A percentile compares a stretch with the other conserved stretches of the same genome.
These are phyloP conservation scores for Botrytis medusae DNA, from an alignment of 2,329 filamentous ascomycete genomes.

Conservation along the genomic window DNA sequence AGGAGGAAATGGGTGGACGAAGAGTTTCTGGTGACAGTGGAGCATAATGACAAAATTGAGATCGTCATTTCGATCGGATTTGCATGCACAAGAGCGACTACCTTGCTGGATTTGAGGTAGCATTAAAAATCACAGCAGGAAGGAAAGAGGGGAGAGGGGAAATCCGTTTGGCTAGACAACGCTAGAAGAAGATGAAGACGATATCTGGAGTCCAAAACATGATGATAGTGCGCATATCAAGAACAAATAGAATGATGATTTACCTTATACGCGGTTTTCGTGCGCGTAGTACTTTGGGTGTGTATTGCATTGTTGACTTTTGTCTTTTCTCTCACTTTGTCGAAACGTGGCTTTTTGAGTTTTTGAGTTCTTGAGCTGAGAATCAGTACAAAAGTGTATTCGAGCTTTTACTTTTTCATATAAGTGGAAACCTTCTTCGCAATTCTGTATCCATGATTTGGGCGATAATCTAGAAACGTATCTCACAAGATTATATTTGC, in stretches of 20 bases:
- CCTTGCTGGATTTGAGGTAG: slow-evolving; percentile 6
- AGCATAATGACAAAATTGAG: slow-evolving; percentile 16
- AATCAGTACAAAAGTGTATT: not conserved
- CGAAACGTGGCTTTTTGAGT: not conserved
- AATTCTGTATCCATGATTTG: not conserved
- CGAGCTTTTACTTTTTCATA: not conserved
- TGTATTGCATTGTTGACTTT: not conserved
- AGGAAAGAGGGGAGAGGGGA: not conserved
- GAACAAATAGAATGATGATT: not conserved
- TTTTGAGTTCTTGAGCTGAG: not conserved
- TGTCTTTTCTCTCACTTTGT: not conserved
- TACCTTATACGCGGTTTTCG: not conserved
- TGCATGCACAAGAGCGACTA: not conserved
- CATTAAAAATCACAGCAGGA: not conserved
- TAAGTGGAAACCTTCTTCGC: not conserved
- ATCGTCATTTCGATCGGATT: not conserved
- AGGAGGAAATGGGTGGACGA: not conserved
- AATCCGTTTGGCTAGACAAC: not conserved
- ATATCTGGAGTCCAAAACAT: not conserved
- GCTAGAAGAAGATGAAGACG: not conserved
- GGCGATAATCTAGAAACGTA: not conserved
- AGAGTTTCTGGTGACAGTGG: not conserved
- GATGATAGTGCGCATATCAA: not conserved
- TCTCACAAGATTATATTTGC: not conserved
- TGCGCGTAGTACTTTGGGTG: no score